Conservation (phyloP, 83 land plant genomes). For the Diphasiastrum complanatum region DNA sequence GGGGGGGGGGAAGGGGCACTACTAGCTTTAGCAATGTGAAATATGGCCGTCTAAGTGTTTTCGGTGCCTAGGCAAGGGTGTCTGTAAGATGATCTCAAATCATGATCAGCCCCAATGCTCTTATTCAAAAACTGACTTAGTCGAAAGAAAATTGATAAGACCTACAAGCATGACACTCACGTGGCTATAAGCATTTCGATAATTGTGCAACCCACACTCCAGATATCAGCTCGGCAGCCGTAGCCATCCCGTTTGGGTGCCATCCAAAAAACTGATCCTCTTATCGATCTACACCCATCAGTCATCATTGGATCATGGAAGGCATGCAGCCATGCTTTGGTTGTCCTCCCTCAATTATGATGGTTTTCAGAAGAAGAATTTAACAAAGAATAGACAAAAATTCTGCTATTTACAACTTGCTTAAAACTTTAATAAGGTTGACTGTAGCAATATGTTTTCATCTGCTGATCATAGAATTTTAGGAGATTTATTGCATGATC, state of each 20-base stretch:
- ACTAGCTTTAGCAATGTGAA: conserved; percentile 39
- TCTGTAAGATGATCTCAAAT: conserved; percentile 1
- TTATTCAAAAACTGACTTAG: no score
- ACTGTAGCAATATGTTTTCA: no score
- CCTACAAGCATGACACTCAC: conserved; percentile 13
- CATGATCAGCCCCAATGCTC: background rate
- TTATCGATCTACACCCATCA: conserved; percentile 29
- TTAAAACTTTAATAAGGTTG: no score
- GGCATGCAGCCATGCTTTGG: conserved; percentile 20
- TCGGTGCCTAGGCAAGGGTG: conserved; percentile 43
- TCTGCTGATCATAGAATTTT: background rate
- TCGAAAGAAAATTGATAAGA: no score
- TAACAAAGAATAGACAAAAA: conserved; percentile 9
- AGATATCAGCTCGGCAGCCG: conserved; percentile 34
- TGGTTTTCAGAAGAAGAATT: background rate
- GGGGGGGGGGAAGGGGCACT: conserved; percentile 42
- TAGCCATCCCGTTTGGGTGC: conserved; percentile 3
- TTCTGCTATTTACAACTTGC: no score
- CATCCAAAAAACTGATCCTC: conserved; percentile 24
- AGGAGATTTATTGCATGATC: no score
- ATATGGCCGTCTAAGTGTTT: conserved; percentile 32
- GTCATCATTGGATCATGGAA: conserved; percentile 33
- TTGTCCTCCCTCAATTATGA: background rate
- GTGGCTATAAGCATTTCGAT: conserved; percentile 38
- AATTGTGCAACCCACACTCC: conserved; percentile 43